A percentile compares a stretch with the other conserved stretches of the same genome.
Conservation (phyloP, 441 rosid genomes). For the Raphanus hybrid region DNA sequence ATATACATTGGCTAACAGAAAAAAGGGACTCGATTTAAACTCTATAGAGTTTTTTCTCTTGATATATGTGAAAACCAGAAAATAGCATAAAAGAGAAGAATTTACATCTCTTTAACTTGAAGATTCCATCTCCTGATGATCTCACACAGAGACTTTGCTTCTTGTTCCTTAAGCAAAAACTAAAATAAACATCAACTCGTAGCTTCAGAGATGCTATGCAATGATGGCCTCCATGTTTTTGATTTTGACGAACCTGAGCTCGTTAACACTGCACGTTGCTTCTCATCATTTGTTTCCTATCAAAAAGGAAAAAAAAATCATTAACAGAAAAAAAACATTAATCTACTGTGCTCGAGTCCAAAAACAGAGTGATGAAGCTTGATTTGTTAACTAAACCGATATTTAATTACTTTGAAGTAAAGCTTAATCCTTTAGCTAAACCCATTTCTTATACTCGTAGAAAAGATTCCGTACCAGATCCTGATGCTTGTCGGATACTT, state of each 20-base stretch:
- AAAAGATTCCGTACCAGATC: constrained; percentile 29
- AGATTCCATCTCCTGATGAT: constrained; percentile 5
- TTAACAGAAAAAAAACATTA: not conserved
- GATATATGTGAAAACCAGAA: constrained; percentile 8
- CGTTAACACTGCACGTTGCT: constrained; percentile 50
- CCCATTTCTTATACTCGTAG: not conserved
- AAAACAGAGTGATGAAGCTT: constrained; percentile 1
- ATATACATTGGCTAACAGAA: constrained; percentile 31
- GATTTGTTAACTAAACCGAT: not conserved
- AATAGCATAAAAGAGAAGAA: not conserved
- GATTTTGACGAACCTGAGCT: constrained; percentile 53
- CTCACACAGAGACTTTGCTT: constrained; percentile 26
- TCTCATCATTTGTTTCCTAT: constrained; percentile 56
- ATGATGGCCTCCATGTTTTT: constrained; percentile 86
- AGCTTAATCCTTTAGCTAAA: constrained; percentile 14
- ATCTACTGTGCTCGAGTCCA: not conserved
- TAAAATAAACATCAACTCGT: constrained; percentile 47
- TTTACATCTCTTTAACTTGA: constrained; percentile 18
- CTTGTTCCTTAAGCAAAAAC: constrained; percentile 30
- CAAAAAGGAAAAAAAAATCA: constrained; percentile 19
- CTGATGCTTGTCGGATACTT: constrained; percentile 39
- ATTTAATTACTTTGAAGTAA: constrained; percentile 13
- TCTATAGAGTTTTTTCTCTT: constrained; percentile 16
- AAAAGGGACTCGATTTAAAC: constrained; percentile 23
- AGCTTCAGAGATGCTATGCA: constrained; percentile 87